Base-by-base conservation (phyloP, 73 alveolate species). In the Strombidium stylifer region DNA sequence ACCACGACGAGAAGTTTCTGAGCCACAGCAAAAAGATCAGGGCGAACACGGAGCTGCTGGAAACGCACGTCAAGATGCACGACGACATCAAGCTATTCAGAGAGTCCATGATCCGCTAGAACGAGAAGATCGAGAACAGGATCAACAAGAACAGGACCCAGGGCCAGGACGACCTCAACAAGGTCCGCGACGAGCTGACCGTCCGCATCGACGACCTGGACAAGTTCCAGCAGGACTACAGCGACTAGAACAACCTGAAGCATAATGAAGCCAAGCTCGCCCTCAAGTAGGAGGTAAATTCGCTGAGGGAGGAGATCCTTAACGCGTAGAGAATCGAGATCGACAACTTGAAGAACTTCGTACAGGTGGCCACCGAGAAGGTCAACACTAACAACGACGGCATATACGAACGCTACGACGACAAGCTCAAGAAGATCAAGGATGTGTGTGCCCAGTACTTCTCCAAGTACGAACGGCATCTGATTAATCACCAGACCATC, bases 371-470 rank as follows among this genome's bases (percentile, higher is more conserved):
- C 23, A 67, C 48, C 32, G 68, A 35, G 12, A 69, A 67, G 23
- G 35, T 67, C n/a, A 23, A 21, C 26, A 31, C 31, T 5, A 41
- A 67, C 19, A 14, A 51, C 27, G 81, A 54, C 12, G 31, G 21
- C 3, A 8, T 49, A 3, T 51, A 48, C n/a, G 25, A 35, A 14
- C 48, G 26, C 18, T 49, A n/a, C n/a, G 69, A 49, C 19, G 58
- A 67, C 15, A 67, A 67, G 48, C 19, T 67, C 1, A 30, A 44
- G 20, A 67, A 67, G 59, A 67, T 67, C 46, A 67, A 67, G 24
- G 81, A 67, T 5, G 59, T 67, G 11, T 67, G 81, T 25, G 53
- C 81, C 4, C 15, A 49, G 23, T 67, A 50, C 48, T 67, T 67
- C 26, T 23, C 12, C 8, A 49, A 49, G 37, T 67, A 49, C 50